Percentiles rank a stretch among this genome's conserved stretches.
phyloP scores from a whole-genome alignment of 2,329 filamentous ascomycete species.

The Exophiala mesophila region DNA sequence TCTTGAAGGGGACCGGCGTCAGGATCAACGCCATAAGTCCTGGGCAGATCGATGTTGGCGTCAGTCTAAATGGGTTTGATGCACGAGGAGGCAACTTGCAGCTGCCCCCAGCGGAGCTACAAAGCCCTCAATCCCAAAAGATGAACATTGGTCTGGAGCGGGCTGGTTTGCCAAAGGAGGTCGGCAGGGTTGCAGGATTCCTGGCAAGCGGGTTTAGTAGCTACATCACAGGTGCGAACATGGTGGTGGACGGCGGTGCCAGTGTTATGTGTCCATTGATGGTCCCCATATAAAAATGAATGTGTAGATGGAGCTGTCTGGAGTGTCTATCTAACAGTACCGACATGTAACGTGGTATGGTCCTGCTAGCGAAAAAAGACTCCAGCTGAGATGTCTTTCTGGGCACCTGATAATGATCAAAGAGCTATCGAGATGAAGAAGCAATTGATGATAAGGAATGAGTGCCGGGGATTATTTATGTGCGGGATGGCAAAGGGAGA shows the following conservation, averaged over 20 bases:
- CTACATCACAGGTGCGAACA: conserved; percentile 58
- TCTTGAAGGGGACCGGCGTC: conserved; percentile 28
- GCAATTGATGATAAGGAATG: conserved; percentile 91
- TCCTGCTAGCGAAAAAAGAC: conserved; percentile 99
- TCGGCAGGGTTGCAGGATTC: conserved; percentile 58
- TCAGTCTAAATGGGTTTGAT: conserved; percentile 38
- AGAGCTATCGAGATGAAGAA: conserved; percentile 61
- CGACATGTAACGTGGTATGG: conserved; percentile 63
- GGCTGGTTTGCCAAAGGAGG: conserved; percentile 53
- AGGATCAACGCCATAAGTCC: conserved; percentile 30
- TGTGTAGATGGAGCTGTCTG: conserved; percentile 53
- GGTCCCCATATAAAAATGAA: conserved; percentile 32
- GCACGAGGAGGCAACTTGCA: conserved; percentile 45
- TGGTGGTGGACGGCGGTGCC: conserved; percentile 59
- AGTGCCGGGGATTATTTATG: conserved; percentile 26
- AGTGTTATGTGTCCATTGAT: conserved; percentile 41
- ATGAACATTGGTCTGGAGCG: conserved; percentile 55
- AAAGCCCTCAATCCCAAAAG: conserved; percentile 47
- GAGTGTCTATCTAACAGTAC: conserved; percentile 97
- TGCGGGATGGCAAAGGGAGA: too few relatives aligned
- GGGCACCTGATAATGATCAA: conserved; percentile 86
- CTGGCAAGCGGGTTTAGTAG: conserved; percentile 58
- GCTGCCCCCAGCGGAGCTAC: conserved; percentile 52
- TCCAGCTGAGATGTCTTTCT: conserved; percentile 64
- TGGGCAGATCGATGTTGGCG: conserved; percentile 27